These are phyloP conservation scores for Flueggea neowawraea DNA, from an alignment of 441 rosid species.

Conservation along the genomic window DNA sequence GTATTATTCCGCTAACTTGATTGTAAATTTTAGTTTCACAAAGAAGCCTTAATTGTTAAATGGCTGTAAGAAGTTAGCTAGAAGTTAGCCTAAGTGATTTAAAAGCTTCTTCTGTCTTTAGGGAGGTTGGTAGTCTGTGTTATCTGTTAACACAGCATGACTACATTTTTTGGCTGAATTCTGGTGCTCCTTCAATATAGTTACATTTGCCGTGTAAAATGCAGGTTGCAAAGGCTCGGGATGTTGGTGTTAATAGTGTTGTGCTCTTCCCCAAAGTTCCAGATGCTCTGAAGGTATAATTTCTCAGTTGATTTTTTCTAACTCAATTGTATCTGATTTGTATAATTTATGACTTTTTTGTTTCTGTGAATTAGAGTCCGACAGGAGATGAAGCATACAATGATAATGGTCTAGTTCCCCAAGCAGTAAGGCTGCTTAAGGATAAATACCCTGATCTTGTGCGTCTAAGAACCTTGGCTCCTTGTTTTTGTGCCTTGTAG, in stretches of 20 bases:
- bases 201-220: slow-evolving; percentile 8
- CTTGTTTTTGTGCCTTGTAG: slow-evolving; percentile 2
- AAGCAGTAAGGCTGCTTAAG: slow-evolving; percentile 84
- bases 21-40: too few species aligned
- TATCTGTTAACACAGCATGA: too few species aligned
- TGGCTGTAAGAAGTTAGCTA: too few species aligned
- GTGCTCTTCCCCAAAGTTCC: slow-evolving; percentile 97
- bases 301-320: slow-evolving; percentile 8
- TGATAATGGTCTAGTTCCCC: slow-evolving; percentile 88
- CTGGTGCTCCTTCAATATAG: neutral
- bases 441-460: slow-evolving; percentile 95
- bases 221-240: slow-evolving; percentile 93
- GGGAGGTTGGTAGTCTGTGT: too few species aligned
- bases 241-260: slow-evolving; percentile 87
- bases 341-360: neutral
- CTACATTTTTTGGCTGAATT: too few species aligned
- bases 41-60: too few species aligned
- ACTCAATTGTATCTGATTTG: slow-evolving; percentile 2
- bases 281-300: slow-evolving; percentile 82
- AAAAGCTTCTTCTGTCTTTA: too few species aligned
- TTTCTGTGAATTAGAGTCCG: slow-evolving; percentile 47
- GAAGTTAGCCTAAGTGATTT: too few species aligned
- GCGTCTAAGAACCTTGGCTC: slow-evolving; percentile 20
- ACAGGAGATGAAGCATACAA: slow-evolving; percentile 94
- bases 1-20: too few species aligned